Evolutionary conservation across 345 rosid genomes (phyloP), one percentile per base, ranked within the genome.

Genomic region (Schrenkiella parvula): DNA sequence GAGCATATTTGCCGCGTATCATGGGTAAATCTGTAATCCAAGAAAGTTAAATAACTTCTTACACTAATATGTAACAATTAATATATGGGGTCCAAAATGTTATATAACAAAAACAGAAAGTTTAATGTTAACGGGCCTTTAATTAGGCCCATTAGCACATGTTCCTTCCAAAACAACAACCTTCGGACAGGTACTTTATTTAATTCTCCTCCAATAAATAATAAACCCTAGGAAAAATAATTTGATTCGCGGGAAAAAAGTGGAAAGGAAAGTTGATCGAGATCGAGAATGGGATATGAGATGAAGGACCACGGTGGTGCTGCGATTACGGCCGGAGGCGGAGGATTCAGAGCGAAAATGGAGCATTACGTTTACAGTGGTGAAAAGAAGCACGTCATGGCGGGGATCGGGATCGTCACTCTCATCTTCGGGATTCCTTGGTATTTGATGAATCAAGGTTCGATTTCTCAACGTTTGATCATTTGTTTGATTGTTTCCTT

Each of bases 361-460:
- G 87, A 83, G n/a, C 85, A 80, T 43, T 76, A n/a, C 73, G 61
- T 89, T 10, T 90, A 89, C 79, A 92, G 95, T 69, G 98, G 98
- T 23, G 95, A 92, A 3, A 92, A 88, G 85, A 92, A 88, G 82
- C 91, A 88, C 51, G 98, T 92, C 12, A 9, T 89, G 19, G 95
- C 80, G 41, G 95, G 95, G 42, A 82, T 92, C 52, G 89, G 82
- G 29, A 72, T 89, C 17, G 56, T 89, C 71, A 29, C 84, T 39
- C 62, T 86, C 38, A 38, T 84, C 71, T 89, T 88, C 67, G 88
- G 83, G n/a, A 79, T 82, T 28, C 98, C 98, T 38, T 92, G 96
- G 96, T 83, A 50, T 75, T 61, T 86, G 78, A 88, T 88, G 92
- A 89, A 21, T 79, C 80, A 82, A 84, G 98, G 96, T 87, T 23